Conservation (phyloP, 1,139 yeast species). For the Protomyces gravidus region DNA sequence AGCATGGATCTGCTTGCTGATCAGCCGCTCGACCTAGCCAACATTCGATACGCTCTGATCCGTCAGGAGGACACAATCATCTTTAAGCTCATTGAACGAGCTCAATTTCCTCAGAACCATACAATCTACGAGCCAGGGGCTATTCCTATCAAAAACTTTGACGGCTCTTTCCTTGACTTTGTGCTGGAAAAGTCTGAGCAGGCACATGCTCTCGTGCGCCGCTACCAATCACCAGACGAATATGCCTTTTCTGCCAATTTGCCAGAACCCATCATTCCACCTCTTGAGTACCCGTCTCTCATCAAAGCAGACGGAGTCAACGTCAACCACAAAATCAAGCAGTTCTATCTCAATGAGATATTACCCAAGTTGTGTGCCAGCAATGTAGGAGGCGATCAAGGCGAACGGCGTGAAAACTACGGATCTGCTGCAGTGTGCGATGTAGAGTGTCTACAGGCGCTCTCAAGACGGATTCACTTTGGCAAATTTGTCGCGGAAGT, state of each 20-base stretch:
- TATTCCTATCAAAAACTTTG: constrained; percentile 60
- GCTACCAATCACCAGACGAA: constrained; percentile 94
- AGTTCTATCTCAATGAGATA: constrained; percentile 62
- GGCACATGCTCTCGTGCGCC: constrained; percentile 71
- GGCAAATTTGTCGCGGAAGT: constrained; percentile 95
- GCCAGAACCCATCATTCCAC: constrained; percentile 67
- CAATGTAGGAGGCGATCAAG: constrained; percentile 43
- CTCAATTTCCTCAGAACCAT: constrained; percentile 75
- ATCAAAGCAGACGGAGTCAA: constrained; percentile 71
- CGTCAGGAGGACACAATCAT: constrained; percentile 96
- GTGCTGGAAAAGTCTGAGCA: constrained; percentile 68
- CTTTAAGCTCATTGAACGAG: constrained; percentile 85
- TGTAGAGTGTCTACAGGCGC: constrained; percentile 77
- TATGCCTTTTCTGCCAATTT: constrained; percentile 73
- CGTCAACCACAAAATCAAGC: constrained; percentile 65
- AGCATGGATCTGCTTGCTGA: constrained; percentile 77
- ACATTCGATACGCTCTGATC: constrained; percentile 77
- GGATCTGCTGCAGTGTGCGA: constrained; percentile 86
- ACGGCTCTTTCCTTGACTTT: constrained; percentile 87
- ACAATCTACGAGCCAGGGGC: constrained; percentile 64
- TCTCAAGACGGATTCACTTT: constrained; percentile 92
- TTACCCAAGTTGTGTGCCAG: constrained; percentile 60
- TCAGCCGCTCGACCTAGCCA: constrained; percentile 59
- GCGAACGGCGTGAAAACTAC: constrained; percentile 74
- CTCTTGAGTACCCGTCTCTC: constrained; percentile 70